These are phyloP conservation scores for Pyracantha coccinea DNA, from an alignment of 331 rosid genomes.

Conservation along the genomic window DNA sequence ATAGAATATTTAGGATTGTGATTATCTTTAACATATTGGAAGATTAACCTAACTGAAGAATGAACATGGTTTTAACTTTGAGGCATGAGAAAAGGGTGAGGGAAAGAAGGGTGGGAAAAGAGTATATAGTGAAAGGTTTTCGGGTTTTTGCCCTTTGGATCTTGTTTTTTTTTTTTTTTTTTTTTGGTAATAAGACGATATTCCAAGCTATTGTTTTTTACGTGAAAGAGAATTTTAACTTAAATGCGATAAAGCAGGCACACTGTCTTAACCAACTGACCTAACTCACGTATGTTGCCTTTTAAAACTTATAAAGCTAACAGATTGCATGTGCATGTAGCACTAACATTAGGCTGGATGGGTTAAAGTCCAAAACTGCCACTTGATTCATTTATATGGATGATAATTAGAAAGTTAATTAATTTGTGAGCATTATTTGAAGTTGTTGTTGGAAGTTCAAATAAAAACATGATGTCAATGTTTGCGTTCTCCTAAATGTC, in stretches of 20 bases:
- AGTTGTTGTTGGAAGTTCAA: background rate
- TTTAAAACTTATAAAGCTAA: background rate
- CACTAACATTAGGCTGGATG: background rate
- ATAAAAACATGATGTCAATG: background rate
- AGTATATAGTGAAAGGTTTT: background rate
- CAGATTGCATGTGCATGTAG: background rate
- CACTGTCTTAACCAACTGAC: too few species aligned
- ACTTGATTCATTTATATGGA: background rate
- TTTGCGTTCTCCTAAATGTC: background rate
- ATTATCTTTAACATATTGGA: constrained; percentile 12
- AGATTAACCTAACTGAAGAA: constrained; percentile 6
- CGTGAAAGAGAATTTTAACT: too few species aligned
- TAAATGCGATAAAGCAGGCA: too few species aligned
- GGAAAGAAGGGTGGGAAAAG: background rate
- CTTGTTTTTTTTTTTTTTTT: too few species aligned
- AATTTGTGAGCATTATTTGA: too few species aligned
- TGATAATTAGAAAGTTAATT: too few species aligned
- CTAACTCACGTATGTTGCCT: too few species aligned
- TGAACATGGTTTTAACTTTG: background rate
- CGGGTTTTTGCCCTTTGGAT: background rate
- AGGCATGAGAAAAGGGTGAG: background rate
- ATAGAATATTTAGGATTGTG: background rate
- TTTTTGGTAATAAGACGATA: too few species aligned
- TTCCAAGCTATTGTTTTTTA: too few species aligned
- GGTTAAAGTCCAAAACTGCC: background rate